These are phyloP conservation scores for Pseudogymnoascus sp. DNA, from an alignment of 2,329 filamentous ascomycete genomes.

Conservation along the genomic window DNA sequence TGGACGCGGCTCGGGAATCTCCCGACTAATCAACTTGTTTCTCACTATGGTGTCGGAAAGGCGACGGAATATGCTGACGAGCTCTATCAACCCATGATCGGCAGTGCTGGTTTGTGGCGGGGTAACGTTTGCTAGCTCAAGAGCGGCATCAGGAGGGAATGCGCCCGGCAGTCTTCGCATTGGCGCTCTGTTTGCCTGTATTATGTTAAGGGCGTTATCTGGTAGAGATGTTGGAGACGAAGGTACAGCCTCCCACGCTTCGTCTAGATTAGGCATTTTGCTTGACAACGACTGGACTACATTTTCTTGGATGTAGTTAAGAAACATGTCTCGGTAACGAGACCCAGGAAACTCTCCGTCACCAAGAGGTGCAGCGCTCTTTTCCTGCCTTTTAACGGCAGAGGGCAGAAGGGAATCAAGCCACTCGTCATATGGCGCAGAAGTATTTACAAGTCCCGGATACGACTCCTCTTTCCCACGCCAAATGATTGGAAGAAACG, in stretches of 20 bases:
- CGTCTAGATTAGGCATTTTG: slow-evolving; percentile 12
- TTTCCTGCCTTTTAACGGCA: slow-evolving; percentile 41
- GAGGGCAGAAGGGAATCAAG: slow-evolving; percentile 20
- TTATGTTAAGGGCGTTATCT: neutral
- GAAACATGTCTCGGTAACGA: slow-evolving; percentile 41
- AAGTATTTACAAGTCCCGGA: slow-evolving; percentile 59
- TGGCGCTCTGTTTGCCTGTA: neutral
- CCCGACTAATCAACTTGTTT: slow-evolving; percentile 43
- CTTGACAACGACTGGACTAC: slow-evolving; percentile 43
- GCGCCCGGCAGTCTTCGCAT: neutral
- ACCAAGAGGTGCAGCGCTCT: slow-evolving; percentile 32
- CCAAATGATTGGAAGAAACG: slow-evolving; percentile 93
- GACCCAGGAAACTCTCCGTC: slow-evolving; percentile 14
- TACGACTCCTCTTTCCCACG: slow-evolving; percentile 83
- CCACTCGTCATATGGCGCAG: slow-evolving; percentile 48
- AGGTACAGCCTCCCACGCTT: slow-evolving; percentile 7
- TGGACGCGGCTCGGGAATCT: slow-evolving; percentile 29
- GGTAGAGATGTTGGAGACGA: slow-evolving; percentile 5
- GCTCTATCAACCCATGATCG: slow-evolving; percentile 42
- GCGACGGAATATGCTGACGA: slow-evolving; percentile 54
- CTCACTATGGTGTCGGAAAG: slow-evolving; percentile 51
- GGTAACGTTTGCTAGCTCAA: slow-evolving; percentile 23
- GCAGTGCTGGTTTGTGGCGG: slow-evolving; percentile 31
- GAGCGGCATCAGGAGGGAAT: slow-evolving; percentile 23
- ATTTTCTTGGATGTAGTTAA: slow-evolving; percentile 42